These are phyloP conservation scores for Fusarium solani-melongenae DNA, from an alignment of 2,329 filamentous ascomycete genomes.

Conservation along the genomic window DNA sequence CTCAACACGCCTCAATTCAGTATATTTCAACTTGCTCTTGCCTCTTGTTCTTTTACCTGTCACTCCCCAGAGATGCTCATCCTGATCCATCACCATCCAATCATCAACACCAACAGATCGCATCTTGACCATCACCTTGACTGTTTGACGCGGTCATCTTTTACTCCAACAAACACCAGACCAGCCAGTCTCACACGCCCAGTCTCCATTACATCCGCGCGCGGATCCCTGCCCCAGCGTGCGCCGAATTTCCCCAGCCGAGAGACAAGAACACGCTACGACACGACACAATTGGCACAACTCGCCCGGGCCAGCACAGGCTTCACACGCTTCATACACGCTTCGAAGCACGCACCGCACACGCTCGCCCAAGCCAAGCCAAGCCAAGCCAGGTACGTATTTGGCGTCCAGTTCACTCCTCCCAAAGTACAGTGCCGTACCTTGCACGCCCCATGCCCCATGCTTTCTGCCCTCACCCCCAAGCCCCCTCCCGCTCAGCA, in stretches of 20 bases:
- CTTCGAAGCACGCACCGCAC: not conserved
- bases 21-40: not conserved
- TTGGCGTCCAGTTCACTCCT: constrained; percentile 11
- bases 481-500: constrained; percentile 20
- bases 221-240: constrained; percentile 42
- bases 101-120: constrained; percentile 7
- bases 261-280: constrained; percentile 45
- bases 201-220: constrained; percentile 27
- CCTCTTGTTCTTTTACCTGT: not conserved
- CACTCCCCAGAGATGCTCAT: not conserved
- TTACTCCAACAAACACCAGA: not conserved
- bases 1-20: not conserved
- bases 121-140: constrained; percentile 4
- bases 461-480: constrained; percentile 31
- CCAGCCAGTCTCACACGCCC: constrained; percentile 32
- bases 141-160: constrained; percentile 20
- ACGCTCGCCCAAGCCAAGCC: constrained; percentile 8
- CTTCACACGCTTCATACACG: constrained; percentile 29
- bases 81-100: not conserved
- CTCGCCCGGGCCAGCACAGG: constrained; percentile 26
- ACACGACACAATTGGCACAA: constrained; percentile 46
- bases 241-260: constrained; percentile 40
- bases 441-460: constrained; percentile 40
- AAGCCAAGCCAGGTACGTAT: constrained; percentile 28
- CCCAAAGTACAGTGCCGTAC: constrained; percentile 12